Conservation (phyloP, 805 yeast species). For the Saturnispora serradocipensis region DNA sequence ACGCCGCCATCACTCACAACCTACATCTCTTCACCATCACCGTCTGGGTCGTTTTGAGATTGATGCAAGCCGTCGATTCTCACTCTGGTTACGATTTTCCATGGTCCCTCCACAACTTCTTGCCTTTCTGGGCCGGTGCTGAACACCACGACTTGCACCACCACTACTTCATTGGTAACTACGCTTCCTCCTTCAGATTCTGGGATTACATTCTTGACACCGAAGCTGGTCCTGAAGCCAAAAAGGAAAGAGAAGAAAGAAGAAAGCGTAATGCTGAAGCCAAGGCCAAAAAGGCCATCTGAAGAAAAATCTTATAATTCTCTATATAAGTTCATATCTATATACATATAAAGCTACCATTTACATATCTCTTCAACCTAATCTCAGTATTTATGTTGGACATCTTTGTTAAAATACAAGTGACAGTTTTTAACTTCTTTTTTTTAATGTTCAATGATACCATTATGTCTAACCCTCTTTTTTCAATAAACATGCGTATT, state of each 20-base stretch:
- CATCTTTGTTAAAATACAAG: no score
- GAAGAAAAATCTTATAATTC: background rate
- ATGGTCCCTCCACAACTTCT: conserved; percentile 44
- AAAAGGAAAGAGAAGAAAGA: conserved; percentile 36
- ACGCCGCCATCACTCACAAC: conserved; percentile 36
- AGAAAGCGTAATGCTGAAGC: conserved; percentile 35
- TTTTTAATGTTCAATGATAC: no score
- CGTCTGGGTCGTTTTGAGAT: conserved; percentile 43
- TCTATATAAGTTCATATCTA: background rate
- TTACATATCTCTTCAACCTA: background rate
- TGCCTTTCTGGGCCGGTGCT: conserved; percentile 63
- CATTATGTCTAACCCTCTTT: no score
- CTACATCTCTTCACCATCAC: conserved; percentile 47
- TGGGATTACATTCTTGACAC: conserved; percentile 45
- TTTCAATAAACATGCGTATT: no score
- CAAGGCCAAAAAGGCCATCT: conserved; percentile 14
- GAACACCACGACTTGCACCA: conserved; percentile 56
- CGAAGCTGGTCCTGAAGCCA: conserved; percentile 49
- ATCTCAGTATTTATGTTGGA: background rate
- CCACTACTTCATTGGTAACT: conserved; percentile 50
- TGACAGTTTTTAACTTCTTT: no score
- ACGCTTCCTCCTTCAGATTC: conserved; percentile 51
- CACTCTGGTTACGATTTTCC: conserved; percentile 59
- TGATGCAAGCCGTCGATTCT: conserved; percentile 52
- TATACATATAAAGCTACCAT: background rate